Percentiles rank a stretch among this genome's conserved stretches.
phyloP scores from a whole-genome alignment of 257 asterid species.

The Penstemon newberryi region DNA sequence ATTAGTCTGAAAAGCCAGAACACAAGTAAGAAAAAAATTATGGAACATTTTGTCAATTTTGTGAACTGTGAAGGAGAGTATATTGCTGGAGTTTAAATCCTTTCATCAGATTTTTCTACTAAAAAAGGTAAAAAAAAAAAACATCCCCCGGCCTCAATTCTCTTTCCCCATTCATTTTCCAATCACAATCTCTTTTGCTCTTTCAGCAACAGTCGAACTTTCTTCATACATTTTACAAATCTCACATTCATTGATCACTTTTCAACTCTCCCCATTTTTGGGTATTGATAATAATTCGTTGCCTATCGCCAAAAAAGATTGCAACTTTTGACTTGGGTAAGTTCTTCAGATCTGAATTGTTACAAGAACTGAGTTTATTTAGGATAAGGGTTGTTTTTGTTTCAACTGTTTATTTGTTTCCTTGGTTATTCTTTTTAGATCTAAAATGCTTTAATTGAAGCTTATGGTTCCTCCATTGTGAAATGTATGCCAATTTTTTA shows the following conservation, averaged over 20 bases:
- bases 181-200: constrained; percentile 24
- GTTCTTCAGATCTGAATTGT: constrained; percentile 55
- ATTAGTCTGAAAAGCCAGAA: constrained; percentile 5
- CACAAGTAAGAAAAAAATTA: neutral
- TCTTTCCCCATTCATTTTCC: constrained; percentile 14
- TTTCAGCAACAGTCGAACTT: constrained; percentile 20
- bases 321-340: constrained; percentile 47
- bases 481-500: constrained; percentile 9
- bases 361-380: constrained; percentile 26
- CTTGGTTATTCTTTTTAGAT: constrained; percentile 42
- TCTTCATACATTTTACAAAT: constrained; percentile 26
- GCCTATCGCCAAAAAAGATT: constrained; percentile 18
- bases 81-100: constrained; percentile 21
- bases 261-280: constrained; percentile 29
- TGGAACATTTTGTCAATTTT: constrained; percentile 1
- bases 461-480: constrained; percentile 16
- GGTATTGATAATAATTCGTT: constrained; percentile 1
- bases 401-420: constrained; percentile 1
- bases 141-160: neutral
- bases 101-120: constrained; percentile 27
- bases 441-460: constrained; percentile 37
- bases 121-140: constrained; percentile 31
- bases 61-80: constrained; percentile 8
- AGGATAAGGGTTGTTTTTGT: constrained; percentile 14
- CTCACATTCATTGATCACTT: neutral